Evolutionary conservation across 108 stramenopile genomes (phyloP).

Genomic region (Cyclostephanos invisitatus): DNA sequence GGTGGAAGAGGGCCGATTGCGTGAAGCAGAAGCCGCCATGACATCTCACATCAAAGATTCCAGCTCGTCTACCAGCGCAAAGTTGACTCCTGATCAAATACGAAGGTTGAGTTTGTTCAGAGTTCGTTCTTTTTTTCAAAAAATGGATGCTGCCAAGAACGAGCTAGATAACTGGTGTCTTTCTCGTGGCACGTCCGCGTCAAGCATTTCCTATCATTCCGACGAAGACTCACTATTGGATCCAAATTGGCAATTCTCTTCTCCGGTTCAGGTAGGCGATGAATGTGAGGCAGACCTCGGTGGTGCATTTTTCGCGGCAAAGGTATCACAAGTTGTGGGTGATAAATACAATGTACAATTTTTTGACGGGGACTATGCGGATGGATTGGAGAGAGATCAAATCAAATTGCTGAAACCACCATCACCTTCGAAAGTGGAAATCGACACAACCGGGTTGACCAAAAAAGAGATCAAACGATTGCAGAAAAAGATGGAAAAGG

Average conservation of each 20-base stretch:
- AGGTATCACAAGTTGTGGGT: constrained; percentile 55
- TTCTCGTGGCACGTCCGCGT: constrained; percentile 23
- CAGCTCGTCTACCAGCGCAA: constrained; percentile 7
- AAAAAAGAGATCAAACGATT: constrained; percentile 79
- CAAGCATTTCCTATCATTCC: constrained; percentile 2
- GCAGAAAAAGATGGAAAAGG: constrained; percentile 75
- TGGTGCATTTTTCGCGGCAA: constrained; percentile 80
- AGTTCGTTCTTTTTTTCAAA: constrained; percentile 68
- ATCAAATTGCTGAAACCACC: constrained; percentile 73
- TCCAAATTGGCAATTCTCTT: constrained; percentile 68
- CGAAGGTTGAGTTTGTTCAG: constrained; percentile 75
- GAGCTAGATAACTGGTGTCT: constrained; percentile 58
- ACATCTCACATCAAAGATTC: constrained; percentile 61
- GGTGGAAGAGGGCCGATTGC: constrained; percentile 69
- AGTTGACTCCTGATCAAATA: constrained; percentile 73
- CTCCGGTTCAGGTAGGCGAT: constrained; percentile 69
- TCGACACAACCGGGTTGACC: constrained; percentile 71
- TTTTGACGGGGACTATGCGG: constrained; percentile 81
- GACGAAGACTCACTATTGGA: constrained; percentile 29
- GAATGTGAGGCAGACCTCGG: constrained; percentile 85
- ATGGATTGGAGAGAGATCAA: constrained; percentile 58
- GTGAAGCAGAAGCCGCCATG: constrained; percentile 74
- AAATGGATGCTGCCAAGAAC: constrained; percentile 61
- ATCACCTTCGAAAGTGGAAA: constrained; percentile 31
- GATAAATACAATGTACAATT: constrained; percentile 69